Conservation (phyloP, 108 stramenopile species). For the Bacterosira constricta region DNA sequence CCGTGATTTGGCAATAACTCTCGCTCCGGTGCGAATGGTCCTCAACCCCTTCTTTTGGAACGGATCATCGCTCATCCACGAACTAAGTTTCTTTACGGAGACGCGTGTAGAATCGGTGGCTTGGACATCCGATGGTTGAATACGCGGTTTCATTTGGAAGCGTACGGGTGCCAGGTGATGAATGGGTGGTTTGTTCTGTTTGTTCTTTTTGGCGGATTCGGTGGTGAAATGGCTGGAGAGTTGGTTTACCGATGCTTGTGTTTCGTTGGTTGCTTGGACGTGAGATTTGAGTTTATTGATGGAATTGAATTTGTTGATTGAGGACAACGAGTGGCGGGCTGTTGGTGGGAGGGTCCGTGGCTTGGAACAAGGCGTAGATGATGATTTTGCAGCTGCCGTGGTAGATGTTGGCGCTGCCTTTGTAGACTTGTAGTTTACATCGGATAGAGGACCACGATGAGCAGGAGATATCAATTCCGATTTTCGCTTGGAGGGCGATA, state of each 20-base stretch:
- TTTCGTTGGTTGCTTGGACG: conserved; percentile 75
- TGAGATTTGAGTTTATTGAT: conserved; percentile 40
- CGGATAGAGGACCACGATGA: conserved; percentile 23
- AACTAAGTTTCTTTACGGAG: conserved; percentile 73
- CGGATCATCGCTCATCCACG: conserved; percentile 79
- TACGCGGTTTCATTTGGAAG: conserved; percentile 30
- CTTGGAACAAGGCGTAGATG: neutral
- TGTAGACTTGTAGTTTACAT: neutral
- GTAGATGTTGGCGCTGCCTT: neutral
- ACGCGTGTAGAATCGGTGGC: conserved; percentile 80
- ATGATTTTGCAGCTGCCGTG: neutral
- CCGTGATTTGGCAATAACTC: conserved; percentile 74
- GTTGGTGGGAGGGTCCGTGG: neutral
- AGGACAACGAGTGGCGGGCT: neutral
- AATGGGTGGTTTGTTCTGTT: conserved; percentile 4
- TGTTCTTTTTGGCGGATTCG: conserved; percentile 39
- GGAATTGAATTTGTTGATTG: conserved; percentile 17
- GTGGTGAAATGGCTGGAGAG: conserved; percentile 51
- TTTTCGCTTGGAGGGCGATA: neutral
- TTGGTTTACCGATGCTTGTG: conserved; percentile 73
- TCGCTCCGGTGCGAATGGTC: conserved; percentile 65
- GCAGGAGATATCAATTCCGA: neutral
- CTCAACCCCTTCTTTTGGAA: conserved; percentile 63
- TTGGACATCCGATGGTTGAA: conserved; percentile 58
- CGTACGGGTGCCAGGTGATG: conserved; percentile 6